Evolutionary conservation across 2,329 filamentous ascomycete species (phyloP).

Genomic region (Cercospora brassicicola): DNA sequence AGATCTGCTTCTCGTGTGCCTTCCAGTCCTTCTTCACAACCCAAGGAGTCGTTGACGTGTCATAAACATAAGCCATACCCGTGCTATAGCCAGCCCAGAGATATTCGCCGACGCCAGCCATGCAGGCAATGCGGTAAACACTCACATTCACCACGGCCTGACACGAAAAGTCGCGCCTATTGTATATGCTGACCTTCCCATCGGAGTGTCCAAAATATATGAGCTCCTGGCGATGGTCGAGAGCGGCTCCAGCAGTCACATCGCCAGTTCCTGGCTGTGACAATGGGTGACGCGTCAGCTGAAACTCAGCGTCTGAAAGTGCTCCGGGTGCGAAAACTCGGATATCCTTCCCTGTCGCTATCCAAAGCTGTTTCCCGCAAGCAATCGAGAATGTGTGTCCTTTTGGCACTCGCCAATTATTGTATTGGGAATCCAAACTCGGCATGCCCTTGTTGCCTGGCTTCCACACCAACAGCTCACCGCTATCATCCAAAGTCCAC

Average conservation of each 20-base stretch:
- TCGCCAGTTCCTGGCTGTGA: constrained; percentile 74
- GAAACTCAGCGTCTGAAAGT: constrained; percentile 68
- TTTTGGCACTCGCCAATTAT: constrained; percentile 74
- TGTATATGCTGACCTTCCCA: constrained; percentile 94
- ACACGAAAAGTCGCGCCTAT: constrained; percentile 71
- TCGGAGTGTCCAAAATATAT: constrained; percentile 91
- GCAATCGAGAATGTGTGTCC: constrained; percentile 87
- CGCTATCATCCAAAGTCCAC: constrained; percentile 91
- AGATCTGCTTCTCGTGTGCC: constrained; percentile 77
- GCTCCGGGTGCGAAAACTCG: constrained; percentile 75
- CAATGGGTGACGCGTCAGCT: constrained; percentile 71
- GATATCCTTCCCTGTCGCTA: constrained; percentile 83
- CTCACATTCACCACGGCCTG: constrained; percentile 81
- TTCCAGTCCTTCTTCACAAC: constrained; percentile 90
- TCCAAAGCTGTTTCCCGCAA: constrained; percentile 81
- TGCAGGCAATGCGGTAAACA: constrained; percentile 88
- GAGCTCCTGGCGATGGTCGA: constrained; percentile 72
- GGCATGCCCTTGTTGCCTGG: constrained; percentile 71
- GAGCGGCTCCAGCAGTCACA: constrained; percentile 76
- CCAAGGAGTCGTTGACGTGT: constrained; percentile 81
- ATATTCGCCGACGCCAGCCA: constrained; percentile 76
- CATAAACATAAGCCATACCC: constrained; percentile 90
- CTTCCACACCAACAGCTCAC: constrained; percentile 82
- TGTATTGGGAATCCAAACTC: constrained; percentile 70
- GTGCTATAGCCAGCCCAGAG: constrained; percentile 95